Evolutionary conservation across 441 rosid genomes (phyloP), one percentile per base, ranked within the genome.

Genomic region (Capsella rubella): DNA sequence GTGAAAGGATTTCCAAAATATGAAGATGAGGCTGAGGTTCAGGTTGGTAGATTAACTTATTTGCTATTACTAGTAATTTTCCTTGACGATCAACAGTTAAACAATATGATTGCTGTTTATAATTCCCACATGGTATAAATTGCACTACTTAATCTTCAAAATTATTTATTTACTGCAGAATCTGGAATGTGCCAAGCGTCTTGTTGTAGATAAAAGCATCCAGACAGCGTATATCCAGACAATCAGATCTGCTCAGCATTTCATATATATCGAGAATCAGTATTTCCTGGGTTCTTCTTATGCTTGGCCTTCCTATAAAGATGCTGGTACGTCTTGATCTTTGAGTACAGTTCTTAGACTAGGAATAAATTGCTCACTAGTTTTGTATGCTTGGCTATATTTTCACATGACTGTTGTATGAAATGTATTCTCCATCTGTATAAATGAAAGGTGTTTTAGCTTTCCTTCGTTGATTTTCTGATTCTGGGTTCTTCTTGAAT

Each of bases 1-100:
- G 16, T 95, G 76, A 90, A 83, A 81, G 99, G 99, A 66, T 92
- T 95, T 83, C 99, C 99, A 3, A 90, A 83, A 75, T 53, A 29
- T 49, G 73, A 79, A 39, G 65, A 76, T 25, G 42, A 82, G 50
- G 85, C 88, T 75, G 74, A 79, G 53, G 83, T 76, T 14, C 85
- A 79, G 88, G 99, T 94, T 71, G 77, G 66, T 81, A 46, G 31
- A 60, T 62, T 68, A 77, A 70, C 59, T 78, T 29, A 28, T 42
- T 66, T 77, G 57, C 55, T 67, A 18, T 25, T 34, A 57, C 57
- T 57, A 45, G 32, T 62, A 52, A 35, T 53, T 35, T 39, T 13
- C 66, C 21, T 63, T 47, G 60, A 55, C 15, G 16, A 34, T 25
- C 15, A 63, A 35, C 9, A 16, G 75, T 21, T 45, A 47, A 18